Base-by-base conservation (phyloP, 306 rosid genomes). In the Vigna trinervia region DNA sequence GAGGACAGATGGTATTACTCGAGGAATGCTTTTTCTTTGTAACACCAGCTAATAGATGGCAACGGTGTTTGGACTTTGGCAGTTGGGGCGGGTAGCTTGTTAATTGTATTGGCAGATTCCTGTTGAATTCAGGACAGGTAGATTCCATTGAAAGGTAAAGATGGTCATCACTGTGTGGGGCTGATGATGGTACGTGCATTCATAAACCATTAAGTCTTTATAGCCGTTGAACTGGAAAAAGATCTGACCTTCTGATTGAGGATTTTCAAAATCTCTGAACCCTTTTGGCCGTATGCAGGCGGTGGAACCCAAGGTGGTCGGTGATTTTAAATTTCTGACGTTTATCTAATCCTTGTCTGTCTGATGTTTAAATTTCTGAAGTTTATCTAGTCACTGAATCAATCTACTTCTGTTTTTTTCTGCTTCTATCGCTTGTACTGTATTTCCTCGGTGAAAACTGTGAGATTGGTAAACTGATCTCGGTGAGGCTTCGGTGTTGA, bases 301-400 rank as follows among this genome's bases (percentile, higher is more conserved):
- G 74, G 87, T 72, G 85, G 84, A 80, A 56, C 87, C 82, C 73
- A 75, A 17, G 50, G 1, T 79, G 65, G 53, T 73, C 45, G 62
- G 34, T 39, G 60, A 20, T 41, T 69, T 10, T 74, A 60, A 50
- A 38, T 26, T 38, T 54, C 50, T 48, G n/a, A 26, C 39, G 47
- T 34, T 28, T 20, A 56, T 56, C 43, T 45, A 30, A 8, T 71
- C 45, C 38, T 46, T 36, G 54, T 67, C 79, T 63, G 39, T 80
- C 51, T 76, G 73, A 79, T 77, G 66, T 69, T 10, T 74, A 59
- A 50, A 38, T 26, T 36, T 54, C 48, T 48, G n/a, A 26, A 28
- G 47, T 34, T 28, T 22, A 57, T 57, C 43, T 45, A 20, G 6
- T 71, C 45, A 30, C 38, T 36, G 54, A 69, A 79, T 77, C 66